Evolutionary conservation across 2,329 filamentous ascomycete species (phyloP), one percentile per base, ranked within the genome.

Genomic region (Diaporthe batatas): DNA sequence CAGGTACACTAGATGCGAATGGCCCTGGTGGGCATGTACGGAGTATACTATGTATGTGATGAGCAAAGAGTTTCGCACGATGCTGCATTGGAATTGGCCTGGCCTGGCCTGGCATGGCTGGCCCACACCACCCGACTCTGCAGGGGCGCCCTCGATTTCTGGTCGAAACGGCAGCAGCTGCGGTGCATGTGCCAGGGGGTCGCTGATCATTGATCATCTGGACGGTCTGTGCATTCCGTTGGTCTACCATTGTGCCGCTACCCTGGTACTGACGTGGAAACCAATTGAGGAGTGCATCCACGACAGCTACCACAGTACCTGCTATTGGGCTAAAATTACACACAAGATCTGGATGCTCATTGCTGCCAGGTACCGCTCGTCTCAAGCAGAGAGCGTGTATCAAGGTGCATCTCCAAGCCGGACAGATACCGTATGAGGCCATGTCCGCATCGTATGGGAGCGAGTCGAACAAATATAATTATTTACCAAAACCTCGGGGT

Each of bases 221-320:
- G 62, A 67, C 62, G 62, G 62, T 67, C 62, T 67, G 62, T 67
- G 62, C 62, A 67, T 67, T 67, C 62, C 62, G 32, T 39, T 53
- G 62, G 47, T 67, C 62, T 67, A 29, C 29, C 5, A 25, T 36
- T 67, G 62, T 67, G 47, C 62, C 44, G 44, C 62, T 51, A 67
- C 62, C 62, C 14, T 53, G 47, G 62, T 67, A 39, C 47, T 7
- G n/a, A 16, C 11, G 62, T 29, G 14, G 44, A 53, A 67, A 53
- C 62, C 62, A 67, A 67, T 67, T 67, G 62, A 21, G 53, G 32
- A 3, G 44, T 16, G 23, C 5, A n/a, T 49, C 44, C n/a, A 25
- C 44, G 62, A 67, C 62, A 67, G 62, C 42, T 23, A 49, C n/a
- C n/a, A n/a, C n/a, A n/a, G n/a, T n/a, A n/a, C n/a, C 39, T 62